Conservation (phyloP, 306 rosid genomes). For the Begonia peltatifolia region DNA sequence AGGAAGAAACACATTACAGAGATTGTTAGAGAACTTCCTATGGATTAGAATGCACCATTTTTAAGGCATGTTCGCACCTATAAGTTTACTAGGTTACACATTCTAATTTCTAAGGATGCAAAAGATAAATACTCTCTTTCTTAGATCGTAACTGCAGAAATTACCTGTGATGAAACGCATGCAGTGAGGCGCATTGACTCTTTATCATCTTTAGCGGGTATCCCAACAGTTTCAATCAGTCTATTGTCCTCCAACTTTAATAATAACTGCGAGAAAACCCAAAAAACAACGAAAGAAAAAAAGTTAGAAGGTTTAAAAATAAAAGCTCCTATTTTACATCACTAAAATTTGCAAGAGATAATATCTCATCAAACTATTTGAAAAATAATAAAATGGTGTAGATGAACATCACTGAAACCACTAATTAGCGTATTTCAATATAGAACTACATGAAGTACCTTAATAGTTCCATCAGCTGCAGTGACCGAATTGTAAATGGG, state of each 20-base stretch:
- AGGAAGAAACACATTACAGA: too few species aligned
- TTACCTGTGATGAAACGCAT: conserved; percentile 93
- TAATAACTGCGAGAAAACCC: conserved; percentile 48
- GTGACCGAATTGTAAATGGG: conserved; percentile 51
- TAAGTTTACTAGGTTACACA: too few species aligned
- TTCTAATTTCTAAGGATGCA: too few species aligned
- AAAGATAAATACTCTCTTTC: too few species aligned
- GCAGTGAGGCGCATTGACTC: conserved; percentile 76
- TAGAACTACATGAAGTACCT: conserved; percentile 26
- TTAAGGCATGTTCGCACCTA: too few species aligned
- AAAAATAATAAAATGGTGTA: neutral
- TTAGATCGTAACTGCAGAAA: neutral
- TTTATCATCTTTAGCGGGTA: conserved; percentile 55
- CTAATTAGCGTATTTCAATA: neutral
- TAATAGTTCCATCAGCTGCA: conserved; percentile 84
- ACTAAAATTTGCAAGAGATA: neutral
- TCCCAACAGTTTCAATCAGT: conserved; percentile 91
- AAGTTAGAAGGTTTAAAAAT: too few species aligned
- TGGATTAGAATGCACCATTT: too few species aligned
- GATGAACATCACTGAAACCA: neutral
- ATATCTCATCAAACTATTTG: neutral
- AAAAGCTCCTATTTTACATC: too few species aligned
- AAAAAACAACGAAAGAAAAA: too few species aligned
- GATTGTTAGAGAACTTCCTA: too few species aligned
- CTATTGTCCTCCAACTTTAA: conserved; percentile 84